Evolutionary conservation across 768 basidiomycete species (phyloP).

Genomic region (Phaeotremella fagi): DNA sequence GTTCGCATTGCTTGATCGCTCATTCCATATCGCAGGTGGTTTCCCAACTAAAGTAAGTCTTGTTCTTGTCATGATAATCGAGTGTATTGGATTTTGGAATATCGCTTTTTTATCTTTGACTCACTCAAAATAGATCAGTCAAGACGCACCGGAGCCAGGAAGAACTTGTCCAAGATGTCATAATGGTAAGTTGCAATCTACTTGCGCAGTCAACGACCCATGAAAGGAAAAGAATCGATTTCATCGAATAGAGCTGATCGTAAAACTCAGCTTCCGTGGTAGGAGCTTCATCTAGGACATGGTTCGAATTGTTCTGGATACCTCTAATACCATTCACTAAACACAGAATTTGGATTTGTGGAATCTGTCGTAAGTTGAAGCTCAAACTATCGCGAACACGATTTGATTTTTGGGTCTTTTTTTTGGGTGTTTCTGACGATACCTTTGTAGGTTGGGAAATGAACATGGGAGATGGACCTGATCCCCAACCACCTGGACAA

Average conservation of each 20-base stretch:
- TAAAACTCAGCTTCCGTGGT: constrained; percentile 25
- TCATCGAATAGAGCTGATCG: too few relatives aligned
- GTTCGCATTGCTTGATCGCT: not conserved
- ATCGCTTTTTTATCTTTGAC: not conserved
- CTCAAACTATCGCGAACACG: too few relatives aligned
- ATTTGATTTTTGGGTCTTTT: not conserved
- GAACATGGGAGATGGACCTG: constrained; percentile 36
- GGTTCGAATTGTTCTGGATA: constrained; percentile 45
- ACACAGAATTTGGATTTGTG: constrained; percentile 34
- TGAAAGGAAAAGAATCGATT: too few relatives aligned
- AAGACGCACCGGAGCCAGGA: constrained; percentile 26
- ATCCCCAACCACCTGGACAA: constrained; percentile 35
- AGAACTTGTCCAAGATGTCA: constrained; percentile 38
- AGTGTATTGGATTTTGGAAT: not conserved
- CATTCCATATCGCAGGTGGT: constrained; percentile 14
- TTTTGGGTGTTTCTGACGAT: too few relatives aligned
- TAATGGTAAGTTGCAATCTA: constrained; percentile 25
- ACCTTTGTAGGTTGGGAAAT: constrained; percentile 46
- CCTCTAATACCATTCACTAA: constrained; percentile 37
- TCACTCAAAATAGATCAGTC: constrained; percentile 30
- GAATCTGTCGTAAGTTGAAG: constrained; percentile 33
- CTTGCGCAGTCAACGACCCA: too few relatives aligned
- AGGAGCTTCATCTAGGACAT: constrained; percentile 23
- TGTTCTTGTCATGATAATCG: too few relatives aligned
- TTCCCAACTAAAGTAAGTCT: constrained; percentile 36